These are phyloP conservation scores for Cyamopsis tetragonoloba DNA, from an alignment of 306 rosid species.

Conservation along the genomic window DNA sequence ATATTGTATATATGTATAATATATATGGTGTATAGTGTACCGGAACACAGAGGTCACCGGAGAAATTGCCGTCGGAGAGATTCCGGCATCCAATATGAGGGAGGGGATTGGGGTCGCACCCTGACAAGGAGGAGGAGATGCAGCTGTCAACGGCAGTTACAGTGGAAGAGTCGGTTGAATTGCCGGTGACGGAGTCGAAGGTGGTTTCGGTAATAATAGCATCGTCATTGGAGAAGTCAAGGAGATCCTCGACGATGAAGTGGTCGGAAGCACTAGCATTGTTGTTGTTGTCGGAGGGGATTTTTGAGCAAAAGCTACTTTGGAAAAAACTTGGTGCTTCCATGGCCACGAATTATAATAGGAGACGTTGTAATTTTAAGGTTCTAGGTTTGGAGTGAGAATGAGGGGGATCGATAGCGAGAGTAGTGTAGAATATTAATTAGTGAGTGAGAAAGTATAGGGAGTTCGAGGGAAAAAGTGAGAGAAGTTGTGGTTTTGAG, in stretches of 20 bases:
- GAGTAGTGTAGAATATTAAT: background rate
- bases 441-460: conserved; percentile 35
- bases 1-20: too few species aligned
- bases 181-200: conserved; percentile 29
- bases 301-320: conserved; percentile 32
- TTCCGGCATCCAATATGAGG: conserved; percentile 30
- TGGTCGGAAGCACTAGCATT: conserved; percentile 28
- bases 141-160: conserved; percentile 40
- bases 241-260: conserved; percentile 71
- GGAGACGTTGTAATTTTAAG: conserved; percentile 14
- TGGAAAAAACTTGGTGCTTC: conserved; percentile 48
- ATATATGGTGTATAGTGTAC: conserved; percentile 33
- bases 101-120: conserved; percentile 27
- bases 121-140: conserved; percentile 51
- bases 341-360: conserved; percentile 24
- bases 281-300: conserved; percentile 33
- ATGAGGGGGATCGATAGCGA: background rate
- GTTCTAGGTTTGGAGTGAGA: background rate
- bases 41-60: conserved; percentile 73
- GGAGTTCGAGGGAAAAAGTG: conserved; percentile 22
- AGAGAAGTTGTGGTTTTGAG: conserved; percentile 32
- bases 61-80: conserved; percentile 37
- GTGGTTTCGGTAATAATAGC: conserved; percentile 28
- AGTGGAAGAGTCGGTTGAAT: conserved; percentile 49
- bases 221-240: conserved; percentile 64